phyloP scores from a whole-genome alignment of 352 stramenopile genomes.

The Phytophthora pisi region DNA sequence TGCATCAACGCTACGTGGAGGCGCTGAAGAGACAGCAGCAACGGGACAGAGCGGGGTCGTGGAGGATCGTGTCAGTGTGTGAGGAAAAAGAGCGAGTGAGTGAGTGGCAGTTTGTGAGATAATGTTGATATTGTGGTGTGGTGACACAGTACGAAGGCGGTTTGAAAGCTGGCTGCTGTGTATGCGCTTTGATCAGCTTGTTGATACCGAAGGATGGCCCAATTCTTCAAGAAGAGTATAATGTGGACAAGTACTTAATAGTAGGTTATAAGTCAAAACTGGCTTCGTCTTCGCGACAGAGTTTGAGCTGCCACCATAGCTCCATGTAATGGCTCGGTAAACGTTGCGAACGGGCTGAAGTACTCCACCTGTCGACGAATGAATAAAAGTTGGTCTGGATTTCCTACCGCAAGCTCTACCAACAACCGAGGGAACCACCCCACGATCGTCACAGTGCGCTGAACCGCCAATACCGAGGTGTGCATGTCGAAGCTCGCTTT shows the following conservation, averaged over 20 bases:
- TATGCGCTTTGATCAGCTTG: too few species aligned
- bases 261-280: neutral
- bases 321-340: neutral
- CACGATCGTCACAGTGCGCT: constrained; percentile 20
- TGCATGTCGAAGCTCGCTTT: constrained; percentile 4
- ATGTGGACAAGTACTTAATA: too few species aligned
- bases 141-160: too few species aligned
- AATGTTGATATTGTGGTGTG: too few species aligned
- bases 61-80: constrained; percentile 4
- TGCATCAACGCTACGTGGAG: constrained; percentile 22
- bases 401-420: neutral
- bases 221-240: too few species aligned
- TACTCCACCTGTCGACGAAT: constrained; percentile 21
- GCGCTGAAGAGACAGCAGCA: constrained; percentile 28
- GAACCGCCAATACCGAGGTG: constrained; percentile 4
- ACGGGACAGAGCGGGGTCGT: constrained; percentile 6
- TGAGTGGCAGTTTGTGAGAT: neutral
- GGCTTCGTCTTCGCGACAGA: neutral
- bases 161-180: too few species aligned
- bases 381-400: constrained; percentile 12
- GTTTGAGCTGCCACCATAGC: neutral
- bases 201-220: too few species aligned
- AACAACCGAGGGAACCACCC: constrained; percentile 12
- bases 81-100: neutral
- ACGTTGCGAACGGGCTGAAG: constrained; percentile 14